Conservation (phyloP, 78 protist species). For the Dictyostelium intermedium region DNA sequence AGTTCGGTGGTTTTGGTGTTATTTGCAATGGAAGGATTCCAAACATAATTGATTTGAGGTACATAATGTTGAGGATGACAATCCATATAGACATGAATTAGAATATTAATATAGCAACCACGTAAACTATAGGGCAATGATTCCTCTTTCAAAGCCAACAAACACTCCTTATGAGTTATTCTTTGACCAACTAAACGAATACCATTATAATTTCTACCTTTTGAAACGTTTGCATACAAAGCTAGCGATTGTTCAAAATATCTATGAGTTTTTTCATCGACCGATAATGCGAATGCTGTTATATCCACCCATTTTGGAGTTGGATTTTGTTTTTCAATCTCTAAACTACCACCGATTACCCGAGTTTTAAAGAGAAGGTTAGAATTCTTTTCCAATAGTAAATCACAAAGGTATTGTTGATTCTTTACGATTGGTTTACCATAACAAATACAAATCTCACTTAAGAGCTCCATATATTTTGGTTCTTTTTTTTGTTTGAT, state of each 20-base stretch:
- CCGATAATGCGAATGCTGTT: background rate
- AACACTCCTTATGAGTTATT: slow-evolving; percentile 41
- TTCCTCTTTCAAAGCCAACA: slow-evolving; percentile 51
- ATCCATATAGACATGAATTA: slow-evolving; percentile 63
- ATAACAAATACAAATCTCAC: slow-evolving; percentile 50
- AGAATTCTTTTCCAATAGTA: slow-evolving; percentile 34
- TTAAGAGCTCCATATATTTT: slow-evolving; percentile 42
- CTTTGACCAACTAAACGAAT: slow-evolving; percentile 28
- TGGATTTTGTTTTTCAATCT: slow-evolving; percentile 18
- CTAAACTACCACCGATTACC: background rate
- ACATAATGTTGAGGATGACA: slow-evolving; percentile 54
- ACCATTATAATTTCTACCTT: slow-evolving; percentile 71
- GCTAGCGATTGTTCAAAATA: slow-evolving; percentile 56
- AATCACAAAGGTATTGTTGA: slow-evolving; percentile 54
- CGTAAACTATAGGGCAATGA: slow-evolving; percentile 15
- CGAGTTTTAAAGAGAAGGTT: slow-evolving; percentile 5
- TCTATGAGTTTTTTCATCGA: slow-evolving; percentile 45
- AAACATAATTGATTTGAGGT: slow-evolving; percentile 44
- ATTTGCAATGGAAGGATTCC: slow-evolving; percentile 47
- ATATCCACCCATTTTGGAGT: slow-evolving; percentile 35
- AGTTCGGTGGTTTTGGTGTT: background rate
- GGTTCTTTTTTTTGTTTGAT: slow-evolving; percentile 42
- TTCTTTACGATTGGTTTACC: slow-evolving; percentile 69
- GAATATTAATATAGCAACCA: slow-evolving; percentile 41
- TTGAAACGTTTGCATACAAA: slow-evolving; percentile 45